Conservation (phyloP, 2,329 filamentous ascomycete genomes). For the Dendryphion nanum region DNA sequence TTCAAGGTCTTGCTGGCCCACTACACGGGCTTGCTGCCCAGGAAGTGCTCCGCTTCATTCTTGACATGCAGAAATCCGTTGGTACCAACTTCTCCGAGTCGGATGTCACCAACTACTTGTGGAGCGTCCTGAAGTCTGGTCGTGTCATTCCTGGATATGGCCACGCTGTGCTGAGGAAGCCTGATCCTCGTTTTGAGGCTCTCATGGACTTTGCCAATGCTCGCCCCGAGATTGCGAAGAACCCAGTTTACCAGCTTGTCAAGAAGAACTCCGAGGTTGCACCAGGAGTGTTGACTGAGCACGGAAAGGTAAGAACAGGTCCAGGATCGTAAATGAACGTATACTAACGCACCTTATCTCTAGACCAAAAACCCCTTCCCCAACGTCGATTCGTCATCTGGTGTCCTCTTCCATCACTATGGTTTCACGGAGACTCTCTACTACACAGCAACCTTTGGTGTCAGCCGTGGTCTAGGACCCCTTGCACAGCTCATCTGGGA, state of each 20-base stretch:
- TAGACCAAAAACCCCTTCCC: constrained; percentile 94
- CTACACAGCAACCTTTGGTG: constrained; percentile 73
- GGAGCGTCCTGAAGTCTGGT: constrained; percentile 88
- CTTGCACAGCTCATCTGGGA: constrained; percentile 97
- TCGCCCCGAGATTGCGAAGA: constrained; percentile 77
- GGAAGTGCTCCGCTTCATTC: constrained; percentile 93
- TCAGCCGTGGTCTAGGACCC: constrained; percentile 75
- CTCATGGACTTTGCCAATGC: constrained; percentile 92
- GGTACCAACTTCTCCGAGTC: constrained; percentile 73
- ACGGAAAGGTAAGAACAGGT: constrained; percentile 71
- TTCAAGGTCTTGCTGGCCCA: constrained; percentile 93
- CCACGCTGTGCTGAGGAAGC: constrained; percentile 93
- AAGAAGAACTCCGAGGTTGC: constrained; percentile 91
- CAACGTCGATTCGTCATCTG: constrained; percentile 91
- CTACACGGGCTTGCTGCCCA: constrained; percentile 91
- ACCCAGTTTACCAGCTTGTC: constrained; percentile 92
- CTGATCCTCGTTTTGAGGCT: constrained; percentile 93
- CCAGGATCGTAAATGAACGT: constrained; percentile 3
- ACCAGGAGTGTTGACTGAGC: constrained; percentile 84
- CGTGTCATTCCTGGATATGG: constrained; percentile 94
- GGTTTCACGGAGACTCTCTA: constrained; percentile 97
- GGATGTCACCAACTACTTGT: constrained; percentile 86
- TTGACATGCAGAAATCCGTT: constrained; percentile 91
- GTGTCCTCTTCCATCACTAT: constrained; percentile 96
- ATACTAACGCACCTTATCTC: constrained; percentile 1